Conservation (phyloP, 1,284 basidiomycete genomes). For the Apiotrichum domesticum region DNA sequence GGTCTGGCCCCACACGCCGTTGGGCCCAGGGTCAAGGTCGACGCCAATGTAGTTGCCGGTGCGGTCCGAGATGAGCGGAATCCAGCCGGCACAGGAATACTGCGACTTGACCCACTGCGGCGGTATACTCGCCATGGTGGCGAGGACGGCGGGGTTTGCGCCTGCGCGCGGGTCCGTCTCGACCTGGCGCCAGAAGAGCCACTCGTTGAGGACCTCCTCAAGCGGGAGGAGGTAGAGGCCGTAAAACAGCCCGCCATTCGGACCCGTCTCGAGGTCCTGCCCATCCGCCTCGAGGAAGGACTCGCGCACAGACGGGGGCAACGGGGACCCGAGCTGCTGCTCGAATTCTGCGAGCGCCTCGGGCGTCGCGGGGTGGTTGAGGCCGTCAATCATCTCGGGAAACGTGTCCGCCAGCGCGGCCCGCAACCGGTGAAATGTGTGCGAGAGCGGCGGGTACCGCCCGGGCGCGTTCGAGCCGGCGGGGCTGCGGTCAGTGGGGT, state of each 20-base stretch:
- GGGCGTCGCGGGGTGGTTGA: conserved; percentile 75
- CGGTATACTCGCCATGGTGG: conserved; percentile 83
- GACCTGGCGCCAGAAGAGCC: conserved; percentile 87
- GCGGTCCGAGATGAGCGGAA: conserved; percentile 88
- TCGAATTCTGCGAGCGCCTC: conserved; percentile 70
- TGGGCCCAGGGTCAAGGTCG: conserved; percentile 78
- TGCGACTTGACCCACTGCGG: conserved; percentile 81
- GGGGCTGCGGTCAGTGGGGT: neutral
- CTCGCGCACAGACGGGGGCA: conserved; percentile 73
- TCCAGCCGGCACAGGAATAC: conserved; percentile 93
- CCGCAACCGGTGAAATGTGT: conserved; percentile 73
- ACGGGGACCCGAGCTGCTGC: conserved; percentile 68
- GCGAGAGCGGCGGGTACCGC: conserved; percentile 63
- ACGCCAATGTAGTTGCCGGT: conserved; percentile 95
- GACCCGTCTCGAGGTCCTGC: conserved; percentile 73
- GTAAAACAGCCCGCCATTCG: conserved; percentile 65
- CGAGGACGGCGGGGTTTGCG: conserved; percentile 62
- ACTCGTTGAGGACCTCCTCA: conserved; percentile 85
- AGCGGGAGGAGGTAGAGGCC: conserved; percentile 75
- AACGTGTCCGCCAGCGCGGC: conserved; percentile 71
- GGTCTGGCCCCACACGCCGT: conserved; percentile 78
- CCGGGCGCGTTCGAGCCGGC: neutral
- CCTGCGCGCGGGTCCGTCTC: conserved; percentile 70
- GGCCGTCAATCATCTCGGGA: conserved; percentile 82
- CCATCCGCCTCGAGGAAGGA: conserved; percentile 77